Evolutionary conservation across 495 filamentous ascomycete genomes (phyloP).

Genomic region (Gamarada debralockiae): DNA sequence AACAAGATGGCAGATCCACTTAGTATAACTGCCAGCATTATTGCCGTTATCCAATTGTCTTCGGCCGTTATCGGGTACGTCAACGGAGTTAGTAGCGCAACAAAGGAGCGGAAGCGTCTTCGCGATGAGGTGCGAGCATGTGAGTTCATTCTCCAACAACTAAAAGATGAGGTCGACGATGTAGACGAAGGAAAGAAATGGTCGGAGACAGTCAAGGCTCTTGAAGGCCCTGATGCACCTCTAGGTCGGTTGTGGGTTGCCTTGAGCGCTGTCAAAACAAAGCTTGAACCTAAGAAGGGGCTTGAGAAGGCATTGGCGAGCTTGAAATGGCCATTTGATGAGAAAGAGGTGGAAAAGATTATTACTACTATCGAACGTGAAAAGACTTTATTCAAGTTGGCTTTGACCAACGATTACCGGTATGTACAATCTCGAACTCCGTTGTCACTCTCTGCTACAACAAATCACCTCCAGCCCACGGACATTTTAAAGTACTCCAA

Average conservation of each 20-base stretch:
- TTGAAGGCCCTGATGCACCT: background rate
- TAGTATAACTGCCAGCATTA: conserved; percentile 9
- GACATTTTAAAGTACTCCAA: too few species aligned
- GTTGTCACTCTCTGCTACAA: too few species aligned
- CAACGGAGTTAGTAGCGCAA: conserved; percentile 5
- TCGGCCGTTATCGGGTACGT: conserved; percentile 7
- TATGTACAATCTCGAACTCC: too few species aligned
- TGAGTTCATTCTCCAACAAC: conserved; percentile 4
- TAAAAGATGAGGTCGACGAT: conserved; percentile 15
- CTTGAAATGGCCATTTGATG: conserved; percentile 15
- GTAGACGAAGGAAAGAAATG: conserved; percentile 1
- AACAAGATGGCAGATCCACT: too few species aligned
- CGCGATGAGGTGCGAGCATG: conserved; percentile 8
- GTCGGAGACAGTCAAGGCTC: background rate
- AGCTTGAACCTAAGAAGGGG: background rate
- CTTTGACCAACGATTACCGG: background rate
- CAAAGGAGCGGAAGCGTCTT: conserved; percentile 9
- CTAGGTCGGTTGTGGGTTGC: background rate
- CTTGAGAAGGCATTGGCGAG: background rate
- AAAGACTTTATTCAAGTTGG: conserved; percentile 9
- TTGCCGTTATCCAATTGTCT: conserved; percentile 10
- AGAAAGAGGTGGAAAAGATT: conserved; percentile 9
- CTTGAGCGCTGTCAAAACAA: background rate
- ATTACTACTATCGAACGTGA: conserved; percentile 10
- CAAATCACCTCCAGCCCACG: too few species aligned